Conservation (phyloP, 129 eudicot species). For the Ambrosia artemisiifolia region DNA sequence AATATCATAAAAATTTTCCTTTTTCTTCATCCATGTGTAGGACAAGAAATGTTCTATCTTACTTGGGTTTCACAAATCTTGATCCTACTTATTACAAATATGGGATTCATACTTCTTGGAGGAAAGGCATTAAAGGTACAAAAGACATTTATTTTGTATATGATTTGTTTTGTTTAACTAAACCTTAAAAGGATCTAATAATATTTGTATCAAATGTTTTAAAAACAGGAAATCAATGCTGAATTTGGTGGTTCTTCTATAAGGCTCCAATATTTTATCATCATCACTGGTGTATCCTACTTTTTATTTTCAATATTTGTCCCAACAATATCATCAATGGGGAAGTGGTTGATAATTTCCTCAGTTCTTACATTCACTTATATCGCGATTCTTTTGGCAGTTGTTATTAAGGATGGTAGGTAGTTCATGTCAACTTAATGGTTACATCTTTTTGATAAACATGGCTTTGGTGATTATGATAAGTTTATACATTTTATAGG, state of each 20-base stretch:
- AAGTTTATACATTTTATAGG: constrained; percentile 15
- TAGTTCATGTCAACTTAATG: constrained; percentile 9
- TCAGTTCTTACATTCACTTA: constrained; percentile 48
- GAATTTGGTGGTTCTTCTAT: constrained; percentile 40
- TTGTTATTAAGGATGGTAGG: constrained; percentile 45
- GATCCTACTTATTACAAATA: constrained; percentile 36
- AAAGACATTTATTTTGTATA: not conserved
- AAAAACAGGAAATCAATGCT: constrained; percentile 45
- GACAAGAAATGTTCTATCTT: constrained; percentile 31
- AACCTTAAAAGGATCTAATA: not conserved
- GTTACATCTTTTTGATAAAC: not conserved
- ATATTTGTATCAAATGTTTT: not conserved
- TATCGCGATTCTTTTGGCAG: constrained; percentile 35
- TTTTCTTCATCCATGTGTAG: constrained; percentile 10
- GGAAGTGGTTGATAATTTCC: constrained; percentile 47
- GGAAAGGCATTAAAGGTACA: constrained; percentile 34
- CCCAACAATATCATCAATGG: constrained; percentile 60
- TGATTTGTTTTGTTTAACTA: not conserved
- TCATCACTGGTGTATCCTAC: constrained; percentile 54
- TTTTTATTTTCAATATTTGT: constrained; percentile 43
- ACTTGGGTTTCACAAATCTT: constrained; percentile 38
- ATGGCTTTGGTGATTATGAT: not conserved
- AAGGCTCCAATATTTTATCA: constrained; percentile 53
- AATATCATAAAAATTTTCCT: not conserved
- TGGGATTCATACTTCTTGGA: constrained; percentile 44